Percentiles rank a stretch among this genome's conserved stretches.
These are phyloP conservation scores for Chalara sp. DNA, from an alignment of 2,329 filamentous ascomycete genomes.

Conservation along the genomic window DNA sequence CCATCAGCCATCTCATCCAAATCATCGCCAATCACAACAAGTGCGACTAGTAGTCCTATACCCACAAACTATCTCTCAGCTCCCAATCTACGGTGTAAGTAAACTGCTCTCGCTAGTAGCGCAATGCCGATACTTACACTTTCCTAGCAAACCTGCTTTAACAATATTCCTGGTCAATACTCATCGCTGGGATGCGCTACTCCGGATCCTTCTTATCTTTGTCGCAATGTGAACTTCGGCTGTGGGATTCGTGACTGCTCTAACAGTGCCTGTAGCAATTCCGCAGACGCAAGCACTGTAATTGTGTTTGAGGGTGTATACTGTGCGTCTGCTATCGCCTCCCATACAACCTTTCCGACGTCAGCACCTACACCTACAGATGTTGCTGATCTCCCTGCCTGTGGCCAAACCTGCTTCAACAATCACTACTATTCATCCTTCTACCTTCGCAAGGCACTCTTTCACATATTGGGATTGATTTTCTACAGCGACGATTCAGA, in stretches of 20 bases:
- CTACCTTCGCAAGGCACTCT: too few relatives aligned
- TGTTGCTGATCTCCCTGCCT: slow-evolving; percentile 1
- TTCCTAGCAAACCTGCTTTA: slow-evolving; percentile 15
- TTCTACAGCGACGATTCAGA: too few relatives aligned
- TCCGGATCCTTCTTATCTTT: slow-evolving; percentile 31
- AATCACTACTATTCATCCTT: too few relatives aligned
- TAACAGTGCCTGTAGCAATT: slow-evolving; percentile 28
- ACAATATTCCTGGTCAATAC: slow-evolving; percentile 34
- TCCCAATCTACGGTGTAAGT: too few relatives aligned
- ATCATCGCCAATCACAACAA: too few relatives aligned
- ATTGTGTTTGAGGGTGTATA: slow-evolving; percentile 9
- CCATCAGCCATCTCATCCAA: too few relatives aligned
- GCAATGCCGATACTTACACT: too few relatives aligned
- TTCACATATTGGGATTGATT: too few relatives aligned
- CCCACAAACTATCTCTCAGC: too few relatives aligned
- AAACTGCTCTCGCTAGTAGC: too few relatives aligned
- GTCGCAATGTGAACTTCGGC: slow-evolving; percentile 31
- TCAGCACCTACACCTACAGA: slow-evolving; percentile 2
- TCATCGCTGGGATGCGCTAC: slow-evolving; percentile 29
- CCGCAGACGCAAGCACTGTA: slow-evolving; percentile 16
- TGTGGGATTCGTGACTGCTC: slow-evolving; percentile 36
- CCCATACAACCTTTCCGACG: neutral
- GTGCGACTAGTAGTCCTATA: too few relatives aligned
- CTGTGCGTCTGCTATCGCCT: neutral
- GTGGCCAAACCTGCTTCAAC: neutral